Evolutionary conservation across 1,284 basidiomycete species (phyloP), one percentile per base, ranked within the genome.

Genomic region (Sanguinoderma infundibulare): DNA sequence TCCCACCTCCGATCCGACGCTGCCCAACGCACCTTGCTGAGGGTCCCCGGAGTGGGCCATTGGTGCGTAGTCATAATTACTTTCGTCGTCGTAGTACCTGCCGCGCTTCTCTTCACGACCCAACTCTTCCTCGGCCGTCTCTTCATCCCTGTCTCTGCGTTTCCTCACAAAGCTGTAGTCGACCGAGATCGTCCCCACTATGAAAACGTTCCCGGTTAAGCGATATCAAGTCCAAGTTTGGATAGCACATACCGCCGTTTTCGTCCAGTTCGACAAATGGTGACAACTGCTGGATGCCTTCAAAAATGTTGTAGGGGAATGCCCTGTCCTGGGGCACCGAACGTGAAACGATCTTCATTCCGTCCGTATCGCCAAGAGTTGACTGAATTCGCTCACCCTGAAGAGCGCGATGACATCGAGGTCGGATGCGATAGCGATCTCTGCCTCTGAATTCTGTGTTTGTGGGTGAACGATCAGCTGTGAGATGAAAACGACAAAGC

Each of bases 361-460:
- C 15, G 3, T 3, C 24, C 51, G 12, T 26, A 38, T 8, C 14
- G 5, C n/a, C 8, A 52, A 17, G n/a, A n/a, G 10, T 20, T 10
- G 14, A 28, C 10, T n/a, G n/a, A n/a, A n/a, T n/a, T n/a, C 17
- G 24, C 34, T 30, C 24, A 67, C 66, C 51, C 50, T 59, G 59
- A 61, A 61, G 17, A 53, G 34, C 2, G 50, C 49, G 1, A 36
- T 15, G 15, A 61, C 20, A 24, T 61, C 60, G 3, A 53, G 38
- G 34, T 55, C 44, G 20, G 42, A 55, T 5, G 54, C 54, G 10
- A 55, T 55, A 3, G 52, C 52, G 8, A 22, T n/a, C 0, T 40
- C 9, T 5, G 32, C 39, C 3, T 28, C 24, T 2, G 34, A 22
- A 28, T 28, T 32, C 51, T 34, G 26, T 14, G n/a, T 8, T 9